A percentile compares a stretch with the other conserved stretches of the same genome.
These are phyloP conservation scores for Penicillium coffeae DNA, from an alignment of 495 filamentous ascomycete genomes.

Conservation along the genomic window DNA sequence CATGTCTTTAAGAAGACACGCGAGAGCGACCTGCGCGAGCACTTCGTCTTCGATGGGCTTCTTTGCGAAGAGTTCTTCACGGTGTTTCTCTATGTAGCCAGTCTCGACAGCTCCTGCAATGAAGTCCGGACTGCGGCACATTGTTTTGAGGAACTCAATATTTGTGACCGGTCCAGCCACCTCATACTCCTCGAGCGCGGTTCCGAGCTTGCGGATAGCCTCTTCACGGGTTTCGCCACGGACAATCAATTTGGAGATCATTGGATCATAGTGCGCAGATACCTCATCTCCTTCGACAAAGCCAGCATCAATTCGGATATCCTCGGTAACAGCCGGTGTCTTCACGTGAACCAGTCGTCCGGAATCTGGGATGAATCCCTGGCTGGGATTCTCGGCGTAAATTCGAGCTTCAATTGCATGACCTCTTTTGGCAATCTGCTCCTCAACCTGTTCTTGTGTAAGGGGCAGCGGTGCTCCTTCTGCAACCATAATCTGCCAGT, in stretches of 20 bases:
- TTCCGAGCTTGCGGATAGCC: constrained; percentile 75
- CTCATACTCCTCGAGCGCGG: constrained; percentile 87
- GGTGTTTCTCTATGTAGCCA: constrained; percentile 89
- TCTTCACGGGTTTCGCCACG: constrained; percentile 70
- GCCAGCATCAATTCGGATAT: constrained; percentile 86
- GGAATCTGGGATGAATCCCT: constrained; percentile 89
- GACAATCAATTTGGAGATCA: constrained; percentile 99
- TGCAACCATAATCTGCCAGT: constrained; percentile 93
- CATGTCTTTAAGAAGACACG: constrained; percentile 50
- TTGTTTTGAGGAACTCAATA: constrained; percentile 88
- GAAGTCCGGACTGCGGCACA: constrained; percentile 78
- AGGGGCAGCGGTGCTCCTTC: constrained; percentile 83
- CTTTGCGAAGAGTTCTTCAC: constrained; percentile 63
- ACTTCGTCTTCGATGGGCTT: constrained; percentile 56
- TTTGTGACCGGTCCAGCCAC: constrained; percentile 91
- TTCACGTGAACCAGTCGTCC: constrained; percentile 81
- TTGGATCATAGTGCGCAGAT: constrained; percentile 94
- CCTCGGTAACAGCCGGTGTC: constrained; percentile 62
- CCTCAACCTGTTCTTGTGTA: constrained; percentile 77
- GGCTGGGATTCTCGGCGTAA: constrained; percentile 90
- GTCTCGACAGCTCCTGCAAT: constrained; percentile 89
- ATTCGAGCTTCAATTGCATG: constrained; percentile 94
- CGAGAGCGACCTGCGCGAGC: constrained; percentile 80
- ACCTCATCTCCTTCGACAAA: constrained; percentile 90
- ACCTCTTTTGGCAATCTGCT: constrained; percentile 67